Base-by-base conservation (phyloP, 768 basidiomycete genomes). In the Kwoniella dendrophila region DNA sequence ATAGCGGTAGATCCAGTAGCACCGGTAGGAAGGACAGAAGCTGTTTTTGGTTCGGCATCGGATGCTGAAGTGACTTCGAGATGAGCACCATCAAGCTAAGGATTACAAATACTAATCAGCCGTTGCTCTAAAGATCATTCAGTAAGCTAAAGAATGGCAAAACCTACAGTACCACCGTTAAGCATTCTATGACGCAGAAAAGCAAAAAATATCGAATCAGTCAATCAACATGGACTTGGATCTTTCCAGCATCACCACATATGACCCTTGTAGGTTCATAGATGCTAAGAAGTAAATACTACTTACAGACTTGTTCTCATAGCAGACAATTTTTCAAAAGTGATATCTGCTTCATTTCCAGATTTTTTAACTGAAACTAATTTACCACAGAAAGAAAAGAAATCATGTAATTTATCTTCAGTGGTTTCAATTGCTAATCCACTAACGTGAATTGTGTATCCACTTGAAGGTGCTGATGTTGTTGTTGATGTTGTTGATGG, bases 361-460 rank as follows among this genome's bases (percentile, higher is more conserved):
- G 74, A 76, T 52, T 79, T 81, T 14, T 77, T 78, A 51, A 81
- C 78, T 33, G 66, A 68, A 20, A 73, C 69, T 48, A 85, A 82
- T 87, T 85, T 88, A 82, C 93, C 93, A 75, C 92, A 96, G 81
- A 95, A 96, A 2, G 58, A 60, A 68, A 77, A 74, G 66, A 78
- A 75, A 60, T 92, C 87, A 67, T 85, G 80, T 56, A 97, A 83
- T 61, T 89, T 85, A 20, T 81, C 75, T 73, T 89, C 81, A 24
- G 85, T 86, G 12, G 90, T 92, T 40, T 81, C 78, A 1, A 86
- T 77, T 4, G 88, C 80, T 73, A 96, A 85, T 50, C 84, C 84
- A 20, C 88, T 83, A 52, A 95, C 90, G 40, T 72, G 66, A 60
- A 76, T 76, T 48, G 70, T 70, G 64, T 76, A 73, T 48, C 70